These are phyloP conservation scores for Aspergillus steynii DNA, from an alignment of 495 filamentous ascomycete species.

Conservation along the genomic window DNA sequence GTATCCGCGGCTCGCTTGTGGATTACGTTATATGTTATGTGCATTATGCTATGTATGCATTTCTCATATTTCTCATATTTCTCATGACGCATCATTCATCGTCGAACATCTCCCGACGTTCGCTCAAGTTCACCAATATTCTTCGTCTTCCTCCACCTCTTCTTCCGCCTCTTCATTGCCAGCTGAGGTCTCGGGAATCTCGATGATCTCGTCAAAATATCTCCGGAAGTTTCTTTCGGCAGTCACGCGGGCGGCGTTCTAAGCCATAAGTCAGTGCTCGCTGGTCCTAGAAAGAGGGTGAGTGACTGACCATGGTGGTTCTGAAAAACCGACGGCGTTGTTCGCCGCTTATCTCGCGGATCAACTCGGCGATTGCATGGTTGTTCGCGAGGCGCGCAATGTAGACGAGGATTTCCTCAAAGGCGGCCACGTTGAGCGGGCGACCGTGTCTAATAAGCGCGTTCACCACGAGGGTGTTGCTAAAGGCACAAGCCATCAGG, in stretches of 20 bases:
- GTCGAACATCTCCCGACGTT: too few relatives aligned
- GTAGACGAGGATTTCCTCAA: constrained; percentile 2
- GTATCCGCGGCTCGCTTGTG: too few relatives aligned
- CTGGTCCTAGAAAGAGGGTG: neutral
- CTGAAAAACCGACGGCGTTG: neutral
- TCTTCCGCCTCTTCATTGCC: neutral
- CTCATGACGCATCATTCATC: too few relatives aligned
- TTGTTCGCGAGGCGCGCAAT: neutral
- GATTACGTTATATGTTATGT: too few relatives aligned
- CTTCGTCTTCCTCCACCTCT: neutral
- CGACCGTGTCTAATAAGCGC: constrained; percentile 7
- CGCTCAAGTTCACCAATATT: neutral
- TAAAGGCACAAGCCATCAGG: constrained; percentile 8
- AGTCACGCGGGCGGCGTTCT: neutral
- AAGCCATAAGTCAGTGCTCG: neutral
- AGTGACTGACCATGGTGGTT: neutral
- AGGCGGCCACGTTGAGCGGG: neutral
- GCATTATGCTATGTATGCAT: too few relatives aligned
- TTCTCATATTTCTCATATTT: too few relatives aligned
- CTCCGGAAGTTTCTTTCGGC: neutral
- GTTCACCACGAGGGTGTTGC: constrained; percentile 3
- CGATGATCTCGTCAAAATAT: neutral
- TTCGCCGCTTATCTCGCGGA: neutral
- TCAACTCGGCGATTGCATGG: neutral
- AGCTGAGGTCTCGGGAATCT: neutral